Evolutionary conservation across 805 yeast species (phyloP).

Genomic region (Sungouiozyma intestinalis): DNA sequence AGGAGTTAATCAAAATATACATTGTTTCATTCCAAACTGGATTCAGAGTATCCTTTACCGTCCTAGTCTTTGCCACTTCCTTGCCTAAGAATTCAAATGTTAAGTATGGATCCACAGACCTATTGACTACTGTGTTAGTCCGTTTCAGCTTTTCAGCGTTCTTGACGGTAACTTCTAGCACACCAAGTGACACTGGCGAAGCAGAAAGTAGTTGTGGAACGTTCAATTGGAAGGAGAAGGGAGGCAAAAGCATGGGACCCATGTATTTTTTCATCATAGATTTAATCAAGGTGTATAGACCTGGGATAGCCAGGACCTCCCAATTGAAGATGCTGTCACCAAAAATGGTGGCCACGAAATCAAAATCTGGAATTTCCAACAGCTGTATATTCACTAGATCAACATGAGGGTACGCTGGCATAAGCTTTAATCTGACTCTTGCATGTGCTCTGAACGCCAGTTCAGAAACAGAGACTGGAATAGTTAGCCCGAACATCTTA

Average conservation of each 20-base stretch:
- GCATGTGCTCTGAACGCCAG: constrained; percentile 65
- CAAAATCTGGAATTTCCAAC: constrained; percentile 80
- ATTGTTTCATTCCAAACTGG: constrained; percentile 84
- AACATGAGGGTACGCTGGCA: constrained; percentile 83
- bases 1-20: constrained; percentile 56
- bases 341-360: constrained; percentile 59
- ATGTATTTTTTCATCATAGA: constrained; percentile 77
- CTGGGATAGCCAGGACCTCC: constrained; percentile 83
- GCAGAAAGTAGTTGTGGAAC: constrained; percentile 86
- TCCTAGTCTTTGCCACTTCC: constrained; percentile 58
- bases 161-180: constrained; percentile 57
- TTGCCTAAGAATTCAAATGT: constrained; percentile 51
- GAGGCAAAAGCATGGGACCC: constrained; percentile 82
- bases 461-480: constrained; percentile 74
- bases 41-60: constrained; percentile 50
- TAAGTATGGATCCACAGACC: constrained; percentile 85
- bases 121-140: constrained; percentile 52
- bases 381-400: constrained; percentile 83
- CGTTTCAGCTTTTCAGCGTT: constrained; percentile 61
- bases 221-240: constrained; percentile 87
- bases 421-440: constrained; percentile 81
- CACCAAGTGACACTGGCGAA: constrained; percentile 80
- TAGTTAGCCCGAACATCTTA: constrained; percentile 66
- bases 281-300: constrained; percentile 69
- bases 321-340: constrained; percentile 81